These are phyloP conservation scores for Pythium aquatile DNA, from an alignment of 352 stramenopile genomes.

Conservation along the genomic window DNA sequence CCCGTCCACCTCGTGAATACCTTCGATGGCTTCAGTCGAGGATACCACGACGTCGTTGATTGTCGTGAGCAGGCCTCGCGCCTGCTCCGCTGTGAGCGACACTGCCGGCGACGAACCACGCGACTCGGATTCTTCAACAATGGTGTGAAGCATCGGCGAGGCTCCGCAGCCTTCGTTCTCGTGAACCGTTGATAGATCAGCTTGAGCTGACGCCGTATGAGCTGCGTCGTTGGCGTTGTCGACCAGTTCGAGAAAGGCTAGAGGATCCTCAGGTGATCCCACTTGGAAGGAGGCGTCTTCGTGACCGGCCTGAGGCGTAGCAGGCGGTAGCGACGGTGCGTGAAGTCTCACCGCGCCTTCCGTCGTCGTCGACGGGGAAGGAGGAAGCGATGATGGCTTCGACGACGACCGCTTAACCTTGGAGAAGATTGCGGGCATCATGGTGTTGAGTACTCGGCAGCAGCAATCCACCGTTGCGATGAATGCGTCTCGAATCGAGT, in stretches of 20 bases:
- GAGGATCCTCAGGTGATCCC: background rate
- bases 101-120: background rate
- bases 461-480: constrained; percentile 10
- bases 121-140: constrained; percentile 1
- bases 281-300: background rate
- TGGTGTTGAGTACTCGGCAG: constrained; percentile 2
- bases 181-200: background rate
- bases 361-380: background rate
- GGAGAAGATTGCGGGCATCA: background rate
- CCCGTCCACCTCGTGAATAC: background rate
- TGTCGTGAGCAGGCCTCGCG: background rate
- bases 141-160: background rate
- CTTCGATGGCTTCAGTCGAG: background rate
- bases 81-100: background rate
- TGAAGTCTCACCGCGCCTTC: background rate
- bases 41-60: background rate
- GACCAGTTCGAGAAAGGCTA: background rate
- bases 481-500: constrained; percentile 11
- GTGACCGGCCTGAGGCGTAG: background rate
- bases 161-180: background rate
- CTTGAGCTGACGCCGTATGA: background rate
- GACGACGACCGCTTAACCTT: background rate
- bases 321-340: background rate
- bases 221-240: background rate
- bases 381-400: background rate